Evolutionary conservation across 2,329 filamentous ascomycete species (phyloP), one percentile per base, ranked within the genome.

Genomic region (Colletotrichum coccodes): DNA sequence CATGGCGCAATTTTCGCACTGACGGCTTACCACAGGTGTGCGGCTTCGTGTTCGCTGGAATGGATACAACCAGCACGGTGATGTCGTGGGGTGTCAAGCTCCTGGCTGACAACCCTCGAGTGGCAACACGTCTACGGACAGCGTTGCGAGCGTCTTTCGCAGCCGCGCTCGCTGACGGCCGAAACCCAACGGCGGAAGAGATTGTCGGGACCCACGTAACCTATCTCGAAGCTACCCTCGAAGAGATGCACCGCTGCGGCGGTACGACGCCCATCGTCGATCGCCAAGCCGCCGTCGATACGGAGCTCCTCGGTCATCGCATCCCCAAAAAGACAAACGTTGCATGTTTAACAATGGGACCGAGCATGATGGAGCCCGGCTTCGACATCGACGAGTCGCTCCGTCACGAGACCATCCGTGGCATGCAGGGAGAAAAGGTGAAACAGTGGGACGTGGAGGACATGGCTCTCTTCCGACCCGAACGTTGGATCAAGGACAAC

Each of bases 181-280:
- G 74, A 18, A 21, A 53, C 0, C 75, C 75, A 0, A 74, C 65
- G 0, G 53, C 60, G 4, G 49, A 44, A 3, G 76, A 77, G 70
- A 60, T 77, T 30, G 21, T 28, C 21, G 36, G 58, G 32, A 49
- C 69, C 7, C 64, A 57, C 2, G 56, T 74, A 2, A 73, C 74
- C 0, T 77, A 76, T 32, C 70, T 77, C 38, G 76, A 77, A 14
- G 76, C 76, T 11, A 53, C 73, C 14, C 60, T 76, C 6, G 75
- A 76, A n/a, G 76, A 79, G 67, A 70, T 72, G 9, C 68, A 76
- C 7, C 77, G 78, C 6, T 67, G 71, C 47, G 65, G 70, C 1
- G 71, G 66, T 21, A 72, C 74, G 0, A n/a, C n/a, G n/a, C n/a
- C n/a, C n/a, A n/a, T n/a, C n/a, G n/a, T n/a, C n/a, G n/a, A n/a